phyloP scores from a whole-genome alignment of 371 early-diverging fungal genomes.

The Mortierella sp. region DNA sequence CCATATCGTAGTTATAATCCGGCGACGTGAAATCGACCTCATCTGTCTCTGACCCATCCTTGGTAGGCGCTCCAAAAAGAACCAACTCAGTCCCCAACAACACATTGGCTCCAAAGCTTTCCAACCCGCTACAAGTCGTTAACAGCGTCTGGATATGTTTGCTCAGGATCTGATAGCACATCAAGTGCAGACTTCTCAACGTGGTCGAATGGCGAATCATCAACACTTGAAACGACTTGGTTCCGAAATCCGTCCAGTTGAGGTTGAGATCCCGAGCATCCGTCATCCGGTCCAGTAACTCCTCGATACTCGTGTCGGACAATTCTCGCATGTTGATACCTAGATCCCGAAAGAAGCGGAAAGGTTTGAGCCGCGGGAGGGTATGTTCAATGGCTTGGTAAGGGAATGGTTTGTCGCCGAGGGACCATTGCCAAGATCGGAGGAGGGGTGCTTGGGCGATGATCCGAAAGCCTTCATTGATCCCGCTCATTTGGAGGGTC shows the following conservation, averaged over 20 bases:
- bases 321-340: background rate
- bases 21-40: background rate
- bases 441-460: constrained; percentile 2
- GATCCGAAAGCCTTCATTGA: background rate
- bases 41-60: background rate
- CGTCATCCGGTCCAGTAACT: background rate
- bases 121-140: background rate
- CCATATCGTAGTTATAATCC: background rate
- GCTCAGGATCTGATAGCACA: background rate
- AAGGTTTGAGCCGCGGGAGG: background rate
- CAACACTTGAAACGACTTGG: background rate
- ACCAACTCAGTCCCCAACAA: background rate
- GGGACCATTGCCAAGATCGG: constrained; percentile 3
- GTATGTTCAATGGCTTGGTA: background rate
- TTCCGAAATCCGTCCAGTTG: background rate
- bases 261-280: constrained; percentile 4
- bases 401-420: background rate
- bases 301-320: background rate
- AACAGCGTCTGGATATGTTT: background rate
- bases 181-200: background rate
- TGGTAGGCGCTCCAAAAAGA: background rate
- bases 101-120: background rate
- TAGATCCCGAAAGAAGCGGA: background rate
- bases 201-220: background rate
- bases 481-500: background rate